phyloP scores from a whole-genome alignment of 2,329 filamentous ascomycete species.

The Alternaria burnsii region DNA sequence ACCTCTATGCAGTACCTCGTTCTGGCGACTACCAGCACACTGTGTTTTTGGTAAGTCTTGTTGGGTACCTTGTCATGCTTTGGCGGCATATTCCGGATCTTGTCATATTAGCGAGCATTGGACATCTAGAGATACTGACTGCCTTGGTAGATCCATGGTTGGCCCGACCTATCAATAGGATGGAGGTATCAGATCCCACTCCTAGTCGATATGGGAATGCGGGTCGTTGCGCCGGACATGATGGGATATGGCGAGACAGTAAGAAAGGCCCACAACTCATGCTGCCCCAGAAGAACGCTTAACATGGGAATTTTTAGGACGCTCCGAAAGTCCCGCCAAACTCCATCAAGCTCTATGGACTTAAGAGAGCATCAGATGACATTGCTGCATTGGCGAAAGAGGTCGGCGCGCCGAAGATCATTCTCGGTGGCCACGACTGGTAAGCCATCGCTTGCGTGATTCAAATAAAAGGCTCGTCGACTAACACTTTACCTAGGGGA shows the following conservation, averaged over 20 bases:
- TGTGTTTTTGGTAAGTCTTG: slow-evolving; percentile 60
- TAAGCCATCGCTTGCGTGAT: slow-evolving; percentile 5
- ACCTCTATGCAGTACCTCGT: slow-evolving; percentile 61
- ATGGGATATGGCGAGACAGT: slow-evolving; percentile 84
- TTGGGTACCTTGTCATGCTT: not conserved
- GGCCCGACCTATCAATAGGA: slow-evolving; percentile 81
- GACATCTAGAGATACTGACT: not conserved
- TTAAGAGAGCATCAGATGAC: slow-evolving; percentile 75
- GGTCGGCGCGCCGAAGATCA: slow-evolving; percentile 66
- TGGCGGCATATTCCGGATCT: not conserved
- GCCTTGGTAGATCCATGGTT: slow-evolving; percentile 72
- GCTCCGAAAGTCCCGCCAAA: slow-evolving; percentile 65
- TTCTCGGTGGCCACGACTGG: slow-evolving; percentile 93
- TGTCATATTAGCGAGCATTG: not conserved
- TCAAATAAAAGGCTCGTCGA: not conserved
- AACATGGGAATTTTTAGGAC: slow-evolving; percentile 41
- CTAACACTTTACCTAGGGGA: slow-evolving; percentile 62
- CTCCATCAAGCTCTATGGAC: slow-evolving; percentile 69
- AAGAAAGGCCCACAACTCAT: slow-evolving; percentile 17
- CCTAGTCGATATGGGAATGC: slow-evolving; percentile 74
- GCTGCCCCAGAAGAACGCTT: not conserved
- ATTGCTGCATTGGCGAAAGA: slow-evolving; percentile 75
- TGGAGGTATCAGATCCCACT: slow-evolving; percentile 91
- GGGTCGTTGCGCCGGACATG: slow-evolving; percentile 85
- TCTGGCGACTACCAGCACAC: slow-evolving; percentile 58